phyloP scores from a whole-genome alignment of 2,329 filamentous ascomycete species.

The Aspergillus sp. region DNA sequence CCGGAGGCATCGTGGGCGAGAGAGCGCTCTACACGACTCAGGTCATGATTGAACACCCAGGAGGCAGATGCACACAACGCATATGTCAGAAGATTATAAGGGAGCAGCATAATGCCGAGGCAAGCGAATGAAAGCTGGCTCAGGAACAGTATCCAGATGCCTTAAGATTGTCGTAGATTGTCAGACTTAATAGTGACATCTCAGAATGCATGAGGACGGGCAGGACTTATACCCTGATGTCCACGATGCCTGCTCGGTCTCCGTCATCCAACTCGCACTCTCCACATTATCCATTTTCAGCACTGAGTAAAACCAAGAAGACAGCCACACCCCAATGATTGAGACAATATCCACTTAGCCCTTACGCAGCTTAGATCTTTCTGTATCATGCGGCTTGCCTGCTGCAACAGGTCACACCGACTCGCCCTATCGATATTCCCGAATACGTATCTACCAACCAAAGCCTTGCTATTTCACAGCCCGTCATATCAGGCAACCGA shows the following conservation, averaged over 20 bases:
- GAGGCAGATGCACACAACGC: not conserved
- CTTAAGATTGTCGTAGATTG: not conserved
- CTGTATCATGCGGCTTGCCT: not conserved
- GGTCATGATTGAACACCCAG: not conserved
- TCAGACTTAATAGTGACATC: no score
- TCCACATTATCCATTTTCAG: not conserved
- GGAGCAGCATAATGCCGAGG: not conserved
- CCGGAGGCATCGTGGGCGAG: not conserved
- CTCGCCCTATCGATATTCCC: not conserved
- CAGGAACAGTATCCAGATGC: not conserved
- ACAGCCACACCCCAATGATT: not conserved
- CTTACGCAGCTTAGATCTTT: not conserved
- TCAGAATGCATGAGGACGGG: not conserved
- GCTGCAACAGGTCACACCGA: not conserved
- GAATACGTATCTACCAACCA: not conserved
- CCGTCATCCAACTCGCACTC: not conserved
- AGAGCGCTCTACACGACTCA: not conserved
- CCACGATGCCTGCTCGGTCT: not conserved
- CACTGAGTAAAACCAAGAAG: not conserved
- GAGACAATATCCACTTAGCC: not conserved
- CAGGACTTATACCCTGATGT: not conserved
- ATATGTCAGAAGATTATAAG: not conserved
- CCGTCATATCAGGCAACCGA: not conserved
- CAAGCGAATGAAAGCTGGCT: not conserved
- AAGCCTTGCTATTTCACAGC: not conserved